These are phyloP conservation scores for Lactarius sanguifluus DNA, from an alignment of 768 basidiomycete species.

Conservation along the genomic window DNA sequence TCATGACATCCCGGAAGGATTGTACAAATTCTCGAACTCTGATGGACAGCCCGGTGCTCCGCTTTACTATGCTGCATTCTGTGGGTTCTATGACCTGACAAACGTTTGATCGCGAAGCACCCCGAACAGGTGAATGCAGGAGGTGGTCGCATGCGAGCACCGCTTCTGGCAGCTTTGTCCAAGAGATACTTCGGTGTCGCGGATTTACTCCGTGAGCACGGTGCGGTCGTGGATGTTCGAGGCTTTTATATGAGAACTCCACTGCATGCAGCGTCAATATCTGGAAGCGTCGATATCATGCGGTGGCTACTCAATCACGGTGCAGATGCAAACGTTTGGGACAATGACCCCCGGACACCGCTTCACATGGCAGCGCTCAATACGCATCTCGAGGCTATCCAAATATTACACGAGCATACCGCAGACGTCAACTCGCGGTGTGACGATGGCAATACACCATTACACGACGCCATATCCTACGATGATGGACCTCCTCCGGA, in stretches of 20 bases:
- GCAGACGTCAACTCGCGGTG: not conserved
- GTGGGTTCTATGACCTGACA: not conserved
- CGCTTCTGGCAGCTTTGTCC: not conserved
- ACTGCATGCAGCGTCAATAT: no score
- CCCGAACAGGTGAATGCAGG: not conserved
- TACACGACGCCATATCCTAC: not conserved
- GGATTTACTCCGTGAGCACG: not conserved
- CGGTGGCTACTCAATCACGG: no score
- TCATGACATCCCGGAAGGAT: no score
- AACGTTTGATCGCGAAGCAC: not conserved
- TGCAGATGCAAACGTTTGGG: no score
- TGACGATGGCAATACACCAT: not conserved
- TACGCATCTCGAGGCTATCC: not conserved
- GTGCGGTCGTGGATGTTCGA: not conserved
- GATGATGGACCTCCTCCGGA: no score
- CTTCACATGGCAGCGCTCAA: not conserved
- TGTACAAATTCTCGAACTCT: no score
- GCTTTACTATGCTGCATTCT: not conserved
- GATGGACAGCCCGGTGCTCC: no score
- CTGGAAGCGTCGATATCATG: no score
- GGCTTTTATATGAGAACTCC: no score
- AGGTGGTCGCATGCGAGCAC: not conserved
- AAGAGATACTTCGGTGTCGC: not conserved
- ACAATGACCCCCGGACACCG: not conserved
- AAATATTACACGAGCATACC: not conserved